Evolutionary conservation across 441 rosid genomes (phyloP), one percentile per base, ranked within the genome.

Genomic region (Erodium chrysanthum): DNA sequence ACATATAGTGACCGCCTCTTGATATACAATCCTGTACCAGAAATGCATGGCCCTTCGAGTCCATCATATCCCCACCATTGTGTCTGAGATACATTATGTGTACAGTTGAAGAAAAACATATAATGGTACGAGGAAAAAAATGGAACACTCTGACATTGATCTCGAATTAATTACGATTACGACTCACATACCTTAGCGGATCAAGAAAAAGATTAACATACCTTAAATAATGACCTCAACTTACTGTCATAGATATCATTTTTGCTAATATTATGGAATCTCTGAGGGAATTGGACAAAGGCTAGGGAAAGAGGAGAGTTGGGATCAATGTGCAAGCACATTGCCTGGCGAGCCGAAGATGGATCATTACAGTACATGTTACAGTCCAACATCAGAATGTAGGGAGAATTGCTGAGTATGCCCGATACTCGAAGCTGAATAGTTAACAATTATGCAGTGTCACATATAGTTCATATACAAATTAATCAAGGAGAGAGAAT

Each of bases 311-410:
- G 50, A 25, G 21, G 74, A 71, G 6, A 71, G 10, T 37, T 66
- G 1, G 69, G 72, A 40, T 81, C 82, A 64, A 81, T 37, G 60
- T 69, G 81, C 73, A 78, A 78, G 50, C 84, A 78, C 80, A 76
- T 74, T 1, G 82, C 82, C 40, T 77, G 78, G 62, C 67, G 44
- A 2, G 78, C 77, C n/a, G 82, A 76, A 12, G 75, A 61, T 12
- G 77, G 76, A 58, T 76, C 77, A 25, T 76, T 74, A 73, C 78
- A 74, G 52, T 58, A 73, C 84, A 81, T 81, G 77, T 81, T 80
- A 21, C 84, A 78, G 70, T 76, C 80, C 12, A 81, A 46, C 33
- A 70, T 69, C 40, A 81, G 52, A 63, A 76, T 63, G 67, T 71
- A 76, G 8, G 76, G 76, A 2, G 71, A 67, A 71, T 77, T 77